Base-by-base conservation (phyloP, 495 filamentous ascomycete genomes). In the Echria macrotheca region DNA sequence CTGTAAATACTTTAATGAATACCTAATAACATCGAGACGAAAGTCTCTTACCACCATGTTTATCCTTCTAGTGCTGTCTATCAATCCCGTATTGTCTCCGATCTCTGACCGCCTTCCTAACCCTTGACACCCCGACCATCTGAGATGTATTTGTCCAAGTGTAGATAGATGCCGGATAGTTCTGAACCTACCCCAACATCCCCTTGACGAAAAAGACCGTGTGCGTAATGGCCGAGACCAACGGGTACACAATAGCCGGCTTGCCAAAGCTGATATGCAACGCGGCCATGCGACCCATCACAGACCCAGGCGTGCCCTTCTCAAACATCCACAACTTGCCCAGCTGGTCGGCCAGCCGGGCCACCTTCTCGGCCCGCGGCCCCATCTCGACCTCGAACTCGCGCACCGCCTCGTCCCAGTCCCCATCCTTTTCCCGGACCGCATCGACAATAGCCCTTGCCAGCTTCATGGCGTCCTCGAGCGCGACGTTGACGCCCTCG, bases 391-490 rank as follows among this genome's bases (percentile, higher is more conserved):
- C 45, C 53, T 68, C 65, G 31, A 61, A 67, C 11, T 48, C 55
- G 10, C 37, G 39, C 15, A 69, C 58, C 28, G 54, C 55, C 39
- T 44, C 40, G 35, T 71, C 64, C 28, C 69, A 56, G 17, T 18
- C 48, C 11, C 54, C 49, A 3, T 49, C 41, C 22, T 19, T 22
- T 7, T 24, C 40, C 17, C 40, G 11, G 6, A 23, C 19, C 7
- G 50, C 51, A 25, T 52, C 17, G 9, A 59, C 49, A 31, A 74
- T 64, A 1, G 50, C 55, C 24, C 55, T 47, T 0, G 79, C 64
- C 55, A 84, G 67, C 39, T 78, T 59, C 65, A 81, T 54, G 4
- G 81, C 75, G 55, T 85, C 81, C 40, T 68, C 61, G 61, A 84
- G 69, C 21, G 76, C 79, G 0, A 75, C 47, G 47, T 84, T 82